Evolutionary conservation across 352 stramenopile species (phyloP).

Genomic region (Globisporangium echinulatum): DNA sequence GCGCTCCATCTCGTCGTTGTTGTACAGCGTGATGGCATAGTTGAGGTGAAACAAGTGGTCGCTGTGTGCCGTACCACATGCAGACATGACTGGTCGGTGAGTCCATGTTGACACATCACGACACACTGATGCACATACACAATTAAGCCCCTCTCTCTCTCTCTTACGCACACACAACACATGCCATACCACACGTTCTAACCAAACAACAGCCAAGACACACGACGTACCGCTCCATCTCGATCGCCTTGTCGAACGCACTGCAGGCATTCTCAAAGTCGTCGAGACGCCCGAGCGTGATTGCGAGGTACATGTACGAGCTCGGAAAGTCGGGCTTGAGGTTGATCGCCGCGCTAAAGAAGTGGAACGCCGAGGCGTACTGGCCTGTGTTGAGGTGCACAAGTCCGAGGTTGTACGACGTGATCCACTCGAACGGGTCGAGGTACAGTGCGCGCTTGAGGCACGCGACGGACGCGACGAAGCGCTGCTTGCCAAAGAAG

Average conservation of each 20-base stretch:
- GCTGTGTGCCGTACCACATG: constrained; percentile 16
- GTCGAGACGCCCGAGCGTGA: constrained; percentile 84
- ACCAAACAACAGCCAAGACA: not conserved
- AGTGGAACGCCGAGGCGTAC: constrained; percentile 92
- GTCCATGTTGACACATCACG: not conserved
- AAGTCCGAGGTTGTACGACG: constrained; percentile 91
- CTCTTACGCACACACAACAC: constrained; percentile 1
- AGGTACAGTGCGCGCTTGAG: constrained; percentile 90
- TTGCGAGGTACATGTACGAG: constrained; percentile 92
- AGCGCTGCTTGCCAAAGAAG: constrained; percentile 91
- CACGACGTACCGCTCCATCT: constrained; percentile 66
- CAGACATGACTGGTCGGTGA: not conserved
- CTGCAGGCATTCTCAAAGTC: constrained; percentile 91
- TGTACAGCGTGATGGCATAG: constrained; percentile 86
- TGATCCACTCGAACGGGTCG: constrained; percentile 94
- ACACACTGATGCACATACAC: no score
- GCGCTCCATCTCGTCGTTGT: constrained; percentile 86
- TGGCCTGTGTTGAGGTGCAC: constrained; percentile 90
- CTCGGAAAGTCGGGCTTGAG: constrained; percentile 83
- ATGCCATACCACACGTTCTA: no score
- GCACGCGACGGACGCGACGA: constrained; percentile 82
- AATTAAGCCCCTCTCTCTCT: not conserved
- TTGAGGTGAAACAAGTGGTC: constrained; percentile 87
- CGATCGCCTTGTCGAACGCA: constrained; percentile 90
- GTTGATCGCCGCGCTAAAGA: constrained; percentile 88